Base-by-base conservation (phyloP, 2,329 filamentous ascomycete species). In the Exophiala viscosa region DNA sequence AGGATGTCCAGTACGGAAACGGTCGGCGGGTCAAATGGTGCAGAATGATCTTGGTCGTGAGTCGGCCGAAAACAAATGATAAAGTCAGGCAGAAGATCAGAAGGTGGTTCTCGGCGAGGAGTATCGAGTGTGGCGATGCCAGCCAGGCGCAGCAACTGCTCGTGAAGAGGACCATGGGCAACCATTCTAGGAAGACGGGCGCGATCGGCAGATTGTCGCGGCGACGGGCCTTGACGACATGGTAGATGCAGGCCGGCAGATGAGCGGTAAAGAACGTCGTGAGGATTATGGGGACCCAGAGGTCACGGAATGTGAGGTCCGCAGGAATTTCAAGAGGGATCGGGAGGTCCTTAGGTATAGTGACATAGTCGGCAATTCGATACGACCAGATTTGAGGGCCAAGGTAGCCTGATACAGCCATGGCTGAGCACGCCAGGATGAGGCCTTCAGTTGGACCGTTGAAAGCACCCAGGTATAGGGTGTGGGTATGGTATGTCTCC, bases 401-500 rank as follows among this genome's bases (percentile, higher is more conserved):
- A 69, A 87, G 96, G 67, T 87, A 86, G 38, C 92, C 93, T 3
- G 90, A 95, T 34, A 88, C 74, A 50, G 88, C 78, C 89, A 97
- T 97, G 66, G 96, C 82, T 46, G 76, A 72, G 66, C 89, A 91
- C 20, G 91, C 93, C 59, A 99, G 85, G 47, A 97, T 84, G 32
- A 99, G 77, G 15, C 93, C 93, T 75, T 99, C 93, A 65, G 93
- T 99, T 1, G 93, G 93, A 1, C 93, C 93, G 69, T 99, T 99
- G 81, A 99, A 87, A 69, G 92, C 90, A 50, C 93, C 93, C 10
- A 99, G 83, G 70, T 96, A 99, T 5, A 99, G 77, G 0, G 93
- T 97, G 70, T 99, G 93, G 4, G 93, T 96, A 73, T 99, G 93
- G 70, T 96, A 99, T 1, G 93, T 99, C 74, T 99, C 93, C 93